A percentile compares a stretch with the other conserved stretches of the same genome.
These are phyloP conservation scores for Cyathus striatus DNA, from an alignment of 768 basidiomycete genomes.

Conservation along the genomic window DNA sequence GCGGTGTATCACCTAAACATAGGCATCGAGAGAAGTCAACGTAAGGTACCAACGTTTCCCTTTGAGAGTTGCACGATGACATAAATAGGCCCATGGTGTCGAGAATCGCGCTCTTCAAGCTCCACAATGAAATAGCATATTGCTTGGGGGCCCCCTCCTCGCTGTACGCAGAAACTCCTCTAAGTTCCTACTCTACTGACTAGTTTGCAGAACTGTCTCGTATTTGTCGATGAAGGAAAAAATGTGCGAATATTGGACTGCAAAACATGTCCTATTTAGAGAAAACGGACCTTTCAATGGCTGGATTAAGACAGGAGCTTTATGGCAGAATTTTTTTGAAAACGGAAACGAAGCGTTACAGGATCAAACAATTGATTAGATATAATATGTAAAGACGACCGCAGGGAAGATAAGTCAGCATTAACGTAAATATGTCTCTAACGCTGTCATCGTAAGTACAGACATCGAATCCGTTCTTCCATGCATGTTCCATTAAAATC, in stretches of 20 bases:
- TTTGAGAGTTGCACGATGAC: not conserved
- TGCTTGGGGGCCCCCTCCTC: too few relatives aligned
- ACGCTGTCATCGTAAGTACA: too few relatives aligned
- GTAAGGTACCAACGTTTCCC: constrained; percentile 30
- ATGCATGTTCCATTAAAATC: too few relatives aligned
- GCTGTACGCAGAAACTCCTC: constrained; percentile 9
- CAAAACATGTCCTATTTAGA: constrained; percentile 43
- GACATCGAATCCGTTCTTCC: too few relatives aligned
- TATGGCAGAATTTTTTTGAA: constrained; percentile 46
- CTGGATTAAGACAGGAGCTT: constrained; percentile 53
- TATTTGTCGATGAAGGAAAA: too few relatives aligned
- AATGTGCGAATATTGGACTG: constrained; percentile 33
- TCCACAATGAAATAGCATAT: constrained; percentile 39
- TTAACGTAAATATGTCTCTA: too few relatives aligned
- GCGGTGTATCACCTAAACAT: constrained; percentile 73
- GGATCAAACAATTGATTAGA: not conserved
- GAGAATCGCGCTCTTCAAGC: constrained; percentile 40
- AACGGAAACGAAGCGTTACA: constrained; percentile 4
- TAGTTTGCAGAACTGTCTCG: too few relatives aligned
- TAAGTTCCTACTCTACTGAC: constrained; percentile 9
- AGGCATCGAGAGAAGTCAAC: constrained; percentile 57
- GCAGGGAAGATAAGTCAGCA: too few relatives aligned
- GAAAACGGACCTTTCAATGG: constrained; percentile 46
- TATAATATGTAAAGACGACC: not conserved
- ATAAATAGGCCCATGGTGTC: constrained; percentile 17